Evolutionary conservation across 495 filamentous ascomycete genomes (phyloP), one percentile per base, ranked within the genome.

Genomic region (Rusavskia elegans): DNA sequence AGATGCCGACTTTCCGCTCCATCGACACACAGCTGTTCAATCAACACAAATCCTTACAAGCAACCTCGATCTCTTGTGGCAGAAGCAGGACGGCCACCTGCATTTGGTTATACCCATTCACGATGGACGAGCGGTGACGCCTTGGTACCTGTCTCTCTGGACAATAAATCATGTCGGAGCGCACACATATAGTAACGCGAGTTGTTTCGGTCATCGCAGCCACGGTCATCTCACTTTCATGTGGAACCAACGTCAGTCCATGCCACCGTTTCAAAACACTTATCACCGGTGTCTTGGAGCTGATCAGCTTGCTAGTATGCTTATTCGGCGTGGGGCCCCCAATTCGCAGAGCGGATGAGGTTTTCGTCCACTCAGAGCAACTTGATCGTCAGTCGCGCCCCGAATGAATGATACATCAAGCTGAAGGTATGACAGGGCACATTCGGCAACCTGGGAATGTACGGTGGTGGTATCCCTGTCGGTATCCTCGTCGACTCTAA

Each of bases 271-370:
- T 37, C 1, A 2, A 25, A 44, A 13, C 17, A 20, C 11, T 21
- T 2, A 1, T n/a, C 29, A 14, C 8, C 6, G 36, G n/a, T 6
- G 21, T 20, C 35, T 37, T 41, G 50, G 46, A 42, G 3, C 53
- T 60, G 30, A 63, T 48, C 19, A 36, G 20, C 39, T 21, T 9
- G 16, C 49, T 59, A 95, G 89, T 98, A 98, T 78, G 93, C 89
- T 57, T 98, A 96, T 62, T 95, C 89, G 51, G 93, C 92, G 68
- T 98, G 93, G 88, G 90, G 83, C 27, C 92, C 92, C 16, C 88
- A 95, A 65, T 95, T 96, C 59, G 89, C 89, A 23, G 80, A 89
- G 54, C 78, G 74, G 53, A 72, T 98, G 66, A 78, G 84, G 66
- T 79, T 97, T 49, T 87, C 87, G 2, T 83, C 92, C 23, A 97